Percentiles rank a stretch among this genome's conserved stretches.
Conservation (phyloP, 352 stramenopile species). For the Plasmopara muralis region DNA sequence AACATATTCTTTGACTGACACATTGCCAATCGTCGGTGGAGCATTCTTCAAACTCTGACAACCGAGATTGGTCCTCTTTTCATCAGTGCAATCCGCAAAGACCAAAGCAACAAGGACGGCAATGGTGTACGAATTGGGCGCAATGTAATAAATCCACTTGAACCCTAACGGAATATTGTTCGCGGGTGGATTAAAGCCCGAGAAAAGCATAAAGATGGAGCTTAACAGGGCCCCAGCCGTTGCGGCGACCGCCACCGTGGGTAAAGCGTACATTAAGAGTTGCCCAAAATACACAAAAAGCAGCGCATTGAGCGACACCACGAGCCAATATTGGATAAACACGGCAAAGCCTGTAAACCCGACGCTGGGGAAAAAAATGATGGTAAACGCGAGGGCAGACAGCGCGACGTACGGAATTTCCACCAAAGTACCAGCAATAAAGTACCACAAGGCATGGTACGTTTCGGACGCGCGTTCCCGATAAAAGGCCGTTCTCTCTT, state of each 20-base stretch:
- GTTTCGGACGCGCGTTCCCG: conserved; percentile 84
- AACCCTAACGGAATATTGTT: conserved; percentile 41
- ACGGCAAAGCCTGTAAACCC: conserved; percentile 34
- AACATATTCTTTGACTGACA: conserved; percentile 48
- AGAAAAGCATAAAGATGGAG: conserved; percentile 48
- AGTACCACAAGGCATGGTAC: conserved; percentile 71
- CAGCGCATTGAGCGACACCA: conserved; percentile 38
- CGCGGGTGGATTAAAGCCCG: conserved; percentile 49
- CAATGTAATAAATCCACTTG: conserved; percentile 54
- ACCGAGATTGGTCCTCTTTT: conserved; percentile 1
- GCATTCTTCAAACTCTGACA: conserved; percentile 14
- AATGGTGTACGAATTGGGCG: conserved; percentile 39
- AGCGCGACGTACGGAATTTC: conserved; percentile 38
- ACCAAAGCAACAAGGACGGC: conserved; percentile 32
- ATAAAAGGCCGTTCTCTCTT: conserved; percentile 58
- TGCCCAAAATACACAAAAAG: conserved; percentile 45
- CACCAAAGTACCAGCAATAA: conserved; percentile 42
- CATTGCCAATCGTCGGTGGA: conserved; percentile 16
- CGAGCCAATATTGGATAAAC: conserved; percentile 55
- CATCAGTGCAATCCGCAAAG: conserved; percentile 29
- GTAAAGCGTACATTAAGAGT: conserved; percentile 37
- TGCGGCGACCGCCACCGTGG: conserved; percentile 30
- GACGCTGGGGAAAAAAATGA: conserved; percentile 55
- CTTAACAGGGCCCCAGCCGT: conserved; percentile 34
- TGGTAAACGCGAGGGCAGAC: conserved; percentile 31